Percentiles rank a stretch among this genome's conserved stretches.
These are phyloP conservation scores for Pythium guiyangense DNA, from an alignment of 352 stramenopile species.

Conservation along the genomic window DNA sequence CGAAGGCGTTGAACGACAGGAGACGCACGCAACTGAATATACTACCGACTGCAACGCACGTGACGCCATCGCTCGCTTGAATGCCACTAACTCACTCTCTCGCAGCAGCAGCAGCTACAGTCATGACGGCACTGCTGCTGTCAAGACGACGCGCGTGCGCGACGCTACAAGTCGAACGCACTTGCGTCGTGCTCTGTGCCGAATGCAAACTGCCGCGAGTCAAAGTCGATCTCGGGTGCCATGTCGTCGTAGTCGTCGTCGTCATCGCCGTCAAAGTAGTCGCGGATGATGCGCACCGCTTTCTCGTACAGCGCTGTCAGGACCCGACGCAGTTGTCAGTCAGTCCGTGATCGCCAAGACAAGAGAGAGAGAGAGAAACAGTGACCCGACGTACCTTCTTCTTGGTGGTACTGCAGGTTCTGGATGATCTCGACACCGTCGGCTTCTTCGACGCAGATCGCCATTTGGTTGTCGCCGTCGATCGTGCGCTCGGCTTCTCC, in stretches of 20 bases:
- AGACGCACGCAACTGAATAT: too few relatives aligned
- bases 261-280: conserved; percentile 97
- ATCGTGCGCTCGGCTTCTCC: conserved; percentile 88
- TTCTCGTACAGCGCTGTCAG: conserved; percentile 89
- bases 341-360: not conserved
- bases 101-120: too few relatives aligned
- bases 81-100: too few relatives aligned
- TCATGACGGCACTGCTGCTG: not conserved
- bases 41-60: too few relatives aligned
- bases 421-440: conserved; percentile 97
- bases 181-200: conserved; percentile 19
- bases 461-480: conserved; percentile 93
- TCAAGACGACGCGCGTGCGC: not conserved
- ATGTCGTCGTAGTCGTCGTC: conserved; percentile 90
- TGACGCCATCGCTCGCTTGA: too few relatives aligned
- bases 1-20: too few relatives aligned
- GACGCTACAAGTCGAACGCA: conserved; percentile 12
- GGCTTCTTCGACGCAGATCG: conserved; percentile 93
- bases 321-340: not conserved
- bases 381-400: conserved; percentile 86
- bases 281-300: conserved; percentile 94
- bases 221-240: conserved; percentile 44
- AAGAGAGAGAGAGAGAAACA: conserved; percentile 6
- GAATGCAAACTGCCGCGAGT: conserved; percentile 62
- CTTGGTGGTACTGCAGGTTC: conserved; percentile 96